Base-by-base conservation (phyloP, 1,284 basidiomycete species). In the Ustilago lituana region DNA sequence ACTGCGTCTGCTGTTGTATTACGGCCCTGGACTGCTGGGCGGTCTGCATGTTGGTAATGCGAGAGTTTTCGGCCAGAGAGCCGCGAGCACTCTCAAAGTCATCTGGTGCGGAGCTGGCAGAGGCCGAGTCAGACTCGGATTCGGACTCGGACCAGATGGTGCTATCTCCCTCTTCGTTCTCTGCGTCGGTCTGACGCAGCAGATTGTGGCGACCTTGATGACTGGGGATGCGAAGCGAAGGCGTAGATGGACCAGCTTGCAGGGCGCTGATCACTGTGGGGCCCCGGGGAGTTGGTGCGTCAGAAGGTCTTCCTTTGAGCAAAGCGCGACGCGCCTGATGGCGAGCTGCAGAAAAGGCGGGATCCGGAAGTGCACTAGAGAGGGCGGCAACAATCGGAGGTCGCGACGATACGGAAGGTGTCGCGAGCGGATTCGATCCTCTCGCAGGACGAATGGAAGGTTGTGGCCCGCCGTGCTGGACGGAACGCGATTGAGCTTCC, bases 41-140 rank as follows among this genome's bases (percentile, higher is more conserved):
- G 15, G 50, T 49, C 14, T 63, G 66, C 36, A 52, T 45, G 39
- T 69, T 63, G 33, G 66, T 55, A 36, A 69, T 49, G 33, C 66
- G 59, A 4, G 67, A 65, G 29, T 57, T 60, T 20, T 65, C 62
- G 11, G 53, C 56, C 11, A 65, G 35, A 9, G 67, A 70, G 17
- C 61, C 67, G 19, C 61, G 61, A 1, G 67, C 67, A 29, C 67
- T 70, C 14, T 33, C 61, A 45, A 65, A 70, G 62, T 70, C 67
- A 32, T 65, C 67, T 3, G 53, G 61, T 2, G 50, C 61, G 9
- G 62, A 70, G 12, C 43, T 39, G 20, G 45, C 38, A 19, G 62
- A 54, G 19, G 43, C 47, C 7, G 57, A 52, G 11, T 57, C 55
- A 3, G 55, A 54, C 12, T 57, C 64, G 29, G 48, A 37, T 6